These are phyloP conservation scores for Paradendryphiella salina DNA, from an alignment of 2,329 filamentous ascomycete species.

Conservation along the genomic window DNA sequence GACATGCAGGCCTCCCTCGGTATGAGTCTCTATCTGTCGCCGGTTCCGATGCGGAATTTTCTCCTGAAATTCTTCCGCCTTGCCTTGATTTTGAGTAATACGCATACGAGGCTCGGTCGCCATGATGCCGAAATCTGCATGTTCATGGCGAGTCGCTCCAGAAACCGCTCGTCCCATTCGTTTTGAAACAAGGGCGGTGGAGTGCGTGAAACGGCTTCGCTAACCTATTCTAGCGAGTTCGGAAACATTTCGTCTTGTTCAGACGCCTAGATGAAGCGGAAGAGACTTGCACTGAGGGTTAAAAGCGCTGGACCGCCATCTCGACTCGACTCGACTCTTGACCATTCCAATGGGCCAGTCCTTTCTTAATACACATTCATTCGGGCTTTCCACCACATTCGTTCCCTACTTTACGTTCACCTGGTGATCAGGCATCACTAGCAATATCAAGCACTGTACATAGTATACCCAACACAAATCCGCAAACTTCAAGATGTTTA, in stretches of 20 bases:
- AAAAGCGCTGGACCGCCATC: constrained; percentile 5
- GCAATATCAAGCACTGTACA: constrained; percentile 12
- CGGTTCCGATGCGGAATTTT: not conserved
- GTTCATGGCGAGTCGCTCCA: constrained; percentile 14
- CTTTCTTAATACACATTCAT: constrained; percentile 25
- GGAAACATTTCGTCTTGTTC: constrained; percentile 15
- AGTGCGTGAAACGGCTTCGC: constrained; percentile 19
- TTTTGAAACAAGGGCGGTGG: constrained; percentile 30
- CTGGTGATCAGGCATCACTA: constrained; percentile 30
- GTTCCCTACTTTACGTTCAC: constrained; percentile 23
- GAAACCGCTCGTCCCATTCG: constrained; percentile 14
- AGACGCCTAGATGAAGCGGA: constrained; percentile 20
- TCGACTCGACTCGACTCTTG: not conserved
- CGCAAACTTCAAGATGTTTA: constrained; percentile 35
- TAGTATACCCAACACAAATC: constrained; percentile 8
- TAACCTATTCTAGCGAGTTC: constrained; percentile 23
- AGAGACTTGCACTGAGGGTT: constrained; percentile 15
- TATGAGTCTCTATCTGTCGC: not conserved
- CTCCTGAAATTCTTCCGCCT: not conserved
- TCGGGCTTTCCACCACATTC: constrained; percentile 16
- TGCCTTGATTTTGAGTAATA: not conserved
- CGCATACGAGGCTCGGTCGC: not conserved
- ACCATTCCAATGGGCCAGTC: constrained; percentile 31
- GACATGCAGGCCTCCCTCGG: not conserved
- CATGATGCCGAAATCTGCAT: not conserved